Evolutionary conservation across 2,329 filamentous ascomycete species (phyloP), one percentile per base, ranked within the genome.

Genomic region (Verticillium klebahnii): DNA sequence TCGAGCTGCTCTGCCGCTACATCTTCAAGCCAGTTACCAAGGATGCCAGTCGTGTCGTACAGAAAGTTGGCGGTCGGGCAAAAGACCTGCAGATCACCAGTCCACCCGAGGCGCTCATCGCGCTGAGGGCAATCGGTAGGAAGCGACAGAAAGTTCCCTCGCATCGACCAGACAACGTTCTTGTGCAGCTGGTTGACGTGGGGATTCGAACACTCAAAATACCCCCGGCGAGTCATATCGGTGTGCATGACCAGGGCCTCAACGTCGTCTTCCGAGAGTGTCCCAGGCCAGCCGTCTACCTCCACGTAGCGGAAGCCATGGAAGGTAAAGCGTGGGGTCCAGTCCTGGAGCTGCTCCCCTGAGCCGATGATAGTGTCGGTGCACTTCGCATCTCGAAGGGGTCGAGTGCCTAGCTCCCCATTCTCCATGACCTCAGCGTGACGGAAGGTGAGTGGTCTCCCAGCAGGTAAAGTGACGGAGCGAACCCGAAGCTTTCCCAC

Each of bases 381-480:
- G 1, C 73, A 74, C 56, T 77, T 76, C 9, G 81, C 80, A 2
- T 60, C 56, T 2, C 82, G 73, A 0, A 85, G 70, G 0, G 83
- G 79, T 1, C 69, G 67, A 0, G 69, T 74, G 1, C 72, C 69
- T 52, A 82, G 66, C 73, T 82, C 73, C 57, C 76, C 71, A 61
- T 80, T 61, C 63, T 86, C 82, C 2, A 87, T 73, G 17, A 84
- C 83, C 68, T 87, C 85, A 0, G 83, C 80, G 66, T 86, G 84
- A 0, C 69, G 70, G 19, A 87, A 71, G 3, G 71, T 75, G n/a
- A 86, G 76, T 4, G 25, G 40, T 2, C 3, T 76, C 72, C 77
- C 78, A 11, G 5, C 45, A 1, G 8, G n/a, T 3, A 37, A 14
- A 14, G 34, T 34, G 11, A 19, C 59, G 15, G 54, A 36, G 25